Base-by-base conservation (phyloP, 768 basidiomycete genomes). In the Mycena maculata region DNA sequence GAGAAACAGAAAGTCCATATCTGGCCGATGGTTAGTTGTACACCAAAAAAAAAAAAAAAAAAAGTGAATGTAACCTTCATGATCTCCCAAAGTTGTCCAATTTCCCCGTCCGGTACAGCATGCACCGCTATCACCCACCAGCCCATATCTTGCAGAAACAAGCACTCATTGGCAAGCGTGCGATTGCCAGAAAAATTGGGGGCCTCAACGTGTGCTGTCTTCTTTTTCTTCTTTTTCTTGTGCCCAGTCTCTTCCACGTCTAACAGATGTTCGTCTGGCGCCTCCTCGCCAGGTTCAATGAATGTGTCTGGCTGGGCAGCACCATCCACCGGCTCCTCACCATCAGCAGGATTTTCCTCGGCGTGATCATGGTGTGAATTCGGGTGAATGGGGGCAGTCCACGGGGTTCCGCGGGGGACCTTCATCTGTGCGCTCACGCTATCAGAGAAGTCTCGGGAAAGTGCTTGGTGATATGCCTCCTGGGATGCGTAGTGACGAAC, bases 111-210 rank as follows among this genome's bases (percentile, higher is more conserved):
- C 1, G 47, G 59, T 5, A 60, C 47, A 1, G 59, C 59, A 39
- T 60, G 45, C 2, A 31, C n/a, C 2, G 39, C 60, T 18, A 62
- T 54, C 3, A 62, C 31, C 50, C 60, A 62, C 60, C 60, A 62
- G 20, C 60, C 49, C 60, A 61, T 61, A 23, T 61, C 60, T 16
- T 42, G 60, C 4, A 61, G 36, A 22, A 62, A 62, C 1, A 62
- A 20, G 30, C 15, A 7, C 16, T 55, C 55, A 48, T 64, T 60
- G 6, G 71, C 68, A 2, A 70, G 28, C 0, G 53, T 47, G 2
- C 55, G 48, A 50, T 72, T 62, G 12, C 67, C 67, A 2, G 28
- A 12, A 47, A 68, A 68, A 33, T 42, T 56, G 3, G 27, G 47
- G 1, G 53, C 67, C 38, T 68, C 67, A n/a, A 57, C 18, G 27